Conservation (phyloP, 371 early-diverging fungal species). For the Phascolomyces articulosus region DNA sequence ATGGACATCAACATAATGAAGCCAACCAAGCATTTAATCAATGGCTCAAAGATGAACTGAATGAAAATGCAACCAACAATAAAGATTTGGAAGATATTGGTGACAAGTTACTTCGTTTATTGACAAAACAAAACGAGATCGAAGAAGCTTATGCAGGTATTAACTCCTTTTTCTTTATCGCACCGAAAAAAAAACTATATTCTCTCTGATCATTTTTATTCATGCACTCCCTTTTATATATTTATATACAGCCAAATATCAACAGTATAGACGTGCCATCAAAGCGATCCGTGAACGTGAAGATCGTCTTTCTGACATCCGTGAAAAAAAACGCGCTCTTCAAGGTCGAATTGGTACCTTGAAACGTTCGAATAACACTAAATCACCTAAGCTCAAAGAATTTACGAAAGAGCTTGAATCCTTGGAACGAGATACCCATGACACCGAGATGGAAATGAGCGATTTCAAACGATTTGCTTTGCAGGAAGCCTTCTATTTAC, state of each 20-base stretch:
- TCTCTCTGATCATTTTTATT: too few relatives aligned
- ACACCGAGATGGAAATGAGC: slow-evolving; percentile 46
- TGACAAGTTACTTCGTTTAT: slow-evolving; percentile 30
- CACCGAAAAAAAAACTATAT: too few relatives aligned
- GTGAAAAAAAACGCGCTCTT: slow-evolving; percentile 48
- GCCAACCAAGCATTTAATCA: slow-evolving; percentile 32
- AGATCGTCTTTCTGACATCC: slow-evolving; percentile 37
- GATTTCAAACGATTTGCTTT: slow-evolving; percentile 55
- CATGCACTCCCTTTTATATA: too few relatives aligned
- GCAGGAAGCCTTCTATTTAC: slow-evolving; percentile 51
- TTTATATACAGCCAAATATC: slow-evolving; percentile 30
- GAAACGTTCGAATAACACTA: slow-evolving; percentile 25
- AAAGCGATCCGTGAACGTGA: slow-evolving; percentile 52
- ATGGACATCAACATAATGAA: slow-evolving; percentile 36
- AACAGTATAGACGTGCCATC: slow-evolving; percentile 49
- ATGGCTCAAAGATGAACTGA: slow-evolving; percentile 38
- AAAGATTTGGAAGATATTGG: slow-evolving; percentile 48
- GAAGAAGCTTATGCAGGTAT: slow-evolving; percentile 44
- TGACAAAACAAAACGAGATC: slow-evolving; percentile 38
- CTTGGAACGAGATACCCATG: slow-evolving; percentile 44
- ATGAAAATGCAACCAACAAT: slow-evolving; percentile 25
- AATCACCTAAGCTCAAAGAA: slow-evolving; percentile 39
- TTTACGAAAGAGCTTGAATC: slow-evolving; percentile 40
- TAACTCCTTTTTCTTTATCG: too few relatives aligned
- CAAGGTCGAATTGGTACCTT: slow-evolving; percentile 40